These are phyloP conservation scores for Chloromonas sp. DNA, from an alignment of 163 green algal genomes.

Conservation along the genomic window DNA sequence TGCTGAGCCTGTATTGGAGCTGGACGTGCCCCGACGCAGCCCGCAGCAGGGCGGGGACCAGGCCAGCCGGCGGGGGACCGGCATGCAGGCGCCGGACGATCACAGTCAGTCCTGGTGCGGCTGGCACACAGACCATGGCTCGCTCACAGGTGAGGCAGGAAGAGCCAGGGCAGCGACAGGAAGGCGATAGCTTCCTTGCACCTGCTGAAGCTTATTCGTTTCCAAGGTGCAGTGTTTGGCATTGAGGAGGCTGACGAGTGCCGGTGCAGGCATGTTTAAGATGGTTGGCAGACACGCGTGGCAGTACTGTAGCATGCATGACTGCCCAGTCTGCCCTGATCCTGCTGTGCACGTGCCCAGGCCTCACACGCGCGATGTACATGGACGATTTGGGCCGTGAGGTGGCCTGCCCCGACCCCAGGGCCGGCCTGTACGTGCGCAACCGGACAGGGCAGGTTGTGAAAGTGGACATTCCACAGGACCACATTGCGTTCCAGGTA, in stretches of 20 bases:
- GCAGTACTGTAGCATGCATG: no score
- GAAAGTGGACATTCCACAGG: slow-evolving; percentile 52
- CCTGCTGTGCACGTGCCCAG: background rate
- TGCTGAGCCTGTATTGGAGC: no score
- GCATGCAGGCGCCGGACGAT: background rate
- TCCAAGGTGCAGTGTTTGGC: no score
- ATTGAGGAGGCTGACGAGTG: no score
- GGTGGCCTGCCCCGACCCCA: slow-evolving; percentile 57
- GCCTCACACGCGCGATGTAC: slow-evolving; percentile 39
- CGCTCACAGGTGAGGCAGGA: slow-evolving; percentile 60
- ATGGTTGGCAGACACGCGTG: no score
- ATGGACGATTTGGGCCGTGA: slow-evolving; percentile 21
- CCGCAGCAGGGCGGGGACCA: background rate
- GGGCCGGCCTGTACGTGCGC: slow-evolving; percentile 71
- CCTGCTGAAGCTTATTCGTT: no score
- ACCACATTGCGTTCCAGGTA: slow-evolving; percentile 79
- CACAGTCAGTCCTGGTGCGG: slow-evolving; percentile 65
- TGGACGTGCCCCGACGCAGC: background rate
- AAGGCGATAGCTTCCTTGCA: no score
- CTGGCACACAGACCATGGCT: slow-evolving; percentile 81
- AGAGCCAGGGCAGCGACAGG: no score
- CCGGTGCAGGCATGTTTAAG: no score
- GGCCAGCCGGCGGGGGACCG: background rate
- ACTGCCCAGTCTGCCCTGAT: no score
- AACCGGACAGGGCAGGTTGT: slow-evolving; percentile 41